These are phyloP conservation scores for Mortierella sp. DNA, from an alignment of 371 early-diverging fungal genomes.

Conservation along the genomic window DNA sequence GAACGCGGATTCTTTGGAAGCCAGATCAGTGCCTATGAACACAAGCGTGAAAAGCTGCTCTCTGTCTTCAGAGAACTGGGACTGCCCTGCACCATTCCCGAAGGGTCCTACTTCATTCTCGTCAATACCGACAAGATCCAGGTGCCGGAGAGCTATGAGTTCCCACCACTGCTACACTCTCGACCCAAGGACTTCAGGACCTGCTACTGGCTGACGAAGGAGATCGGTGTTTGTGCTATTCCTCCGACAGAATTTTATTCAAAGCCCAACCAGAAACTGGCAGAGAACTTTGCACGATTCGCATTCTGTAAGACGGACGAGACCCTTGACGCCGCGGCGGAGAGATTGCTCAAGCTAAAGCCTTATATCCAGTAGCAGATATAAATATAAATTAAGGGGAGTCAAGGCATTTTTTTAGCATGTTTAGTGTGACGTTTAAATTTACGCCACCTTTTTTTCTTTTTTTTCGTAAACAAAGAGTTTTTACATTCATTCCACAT, in stretches of 20 bases:
- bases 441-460: constrained; percentile 11
- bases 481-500: constrained; percentile 1
- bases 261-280: constrained; percentile 74
- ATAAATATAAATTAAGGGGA: not conserved
- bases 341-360: constrained; percentile 74
- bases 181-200: constrained; percentile 83
- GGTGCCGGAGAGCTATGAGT: constrained; percentile 73
- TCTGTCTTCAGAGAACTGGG: constrained; percentile 75
- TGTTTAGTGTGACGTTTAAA: not conserved
- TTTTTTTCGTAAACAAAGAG: constrained; percentile 1
- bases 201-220: constrained; percentile 89
- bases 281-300: constrained; percentile 86
- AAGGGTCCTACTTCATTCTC: constrained; percentile 95
- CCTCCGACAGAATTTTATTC: constrained; percentile 94
- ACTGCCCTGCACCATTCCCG: constrained; percentile 86
- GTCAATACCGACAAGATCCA: constrained; percentile 81
- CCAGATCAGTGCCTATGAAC: constrained; percentile 75
- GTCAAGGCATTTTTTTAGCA: too few species aligned
- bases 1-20: constrained; percentile 75
- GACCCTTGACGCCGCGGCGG: constrained; percentile 81
- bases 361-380: constrained; percentile 59
- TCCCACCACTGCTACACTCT: constrained; percentile 71
- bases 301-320: constrained; percentile 96
- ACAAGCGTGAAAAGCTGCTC: constrained; percentile 80
- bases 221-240: constrained; percentile 93